Conservation (phyloP, 805 yeast species). For the Candida taoyuanica region DNA sequence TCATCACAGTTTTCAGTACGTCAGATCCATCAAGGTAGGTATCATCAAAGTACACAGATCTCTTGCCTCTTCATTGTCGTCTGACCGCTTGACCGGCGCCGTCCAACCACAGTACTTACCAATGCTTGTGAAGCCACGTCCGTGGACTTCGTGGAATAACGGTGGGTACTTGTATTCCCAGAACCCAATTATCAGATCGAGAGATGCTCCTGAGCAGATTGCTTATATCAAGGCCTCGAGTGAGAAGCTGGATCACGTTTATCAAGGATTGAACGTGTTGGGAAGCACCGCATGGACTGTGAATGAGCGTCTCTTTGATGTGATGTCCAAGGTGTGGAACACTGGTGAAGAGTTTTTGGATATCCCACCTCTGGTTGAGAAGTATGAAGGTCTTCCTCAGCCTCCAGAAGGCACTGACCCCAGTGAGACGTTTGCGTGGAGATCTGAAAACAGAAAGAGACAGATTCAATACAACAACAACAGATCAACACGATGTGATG, state of each 20-base stretch:
- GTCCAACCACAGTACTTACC: constrained; percentile 87
- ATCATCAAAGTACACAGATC: constrained; percentile 71
- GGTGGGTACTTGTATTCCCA: constrained; percentile 81
- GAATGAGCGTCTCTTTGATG: constrained; percentile 62
- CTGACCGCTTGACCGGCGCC: constrained; percentile 57
- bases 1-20: constrained; percentile 80
- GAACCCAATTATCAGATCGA: constrained; percentile 65
- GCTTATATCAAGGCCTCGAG: constrained; percentile 88
- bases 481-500: constrained; percentile 88
- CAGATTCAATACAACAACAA: constrained; percentile 58
- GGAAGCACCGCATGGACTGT: constrained; percentile 94
- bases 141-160: constrained; percentile 75
- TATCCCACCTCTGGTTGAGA: constrained; percentile 55
- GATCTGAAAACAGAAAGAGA: constrained; percentile 50
- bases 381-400: constrained; percentile 45
- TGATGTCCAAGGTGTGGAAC: constrained; percentile 82
- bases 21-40: constrained; percentile 75
- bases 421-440: constrained; percentile 61
- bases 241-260: constrained; percentile 60
- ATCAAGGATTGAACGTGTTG: constrained; percentile 76
- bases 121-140: constrained; percentile 86
- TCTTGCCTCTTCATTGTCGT: constrained; percentile 60
- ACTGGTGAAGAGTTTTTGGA: constrained; percentile 70
- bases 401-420: constrained; percentile 75
- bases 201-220: constrained; percentile 81